Percentiles rank a stretch among this genome's conserved stretches.
Conservation (phyloP, 2,329 filamentous ascomycete species). For the Cryphonectria nitschkei region DNA sequence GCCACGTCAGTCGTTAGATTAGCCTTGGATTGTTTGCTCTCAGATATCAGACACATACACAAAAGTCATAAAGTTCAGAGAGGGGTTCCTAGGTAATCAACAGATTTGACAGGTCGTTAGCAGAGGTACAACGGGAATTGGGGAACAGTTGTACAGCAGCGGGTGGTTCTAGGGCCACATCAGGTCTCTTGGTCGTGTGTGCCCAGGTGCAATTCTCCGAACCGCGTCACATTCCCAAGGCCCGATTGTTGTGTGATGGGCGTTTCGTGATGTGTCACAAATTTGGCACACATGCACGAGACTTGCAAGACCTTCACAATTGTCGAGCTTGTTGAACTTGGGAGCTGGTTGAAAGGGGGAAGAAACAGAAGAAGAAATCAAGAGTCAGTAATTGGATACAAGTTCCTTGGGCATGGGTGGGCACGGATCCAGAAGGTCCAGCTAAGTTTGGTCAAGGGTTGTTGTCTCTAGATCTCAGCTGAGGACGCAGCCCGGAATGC, state of each 20-base stretch:
- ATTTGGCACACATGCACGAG: neutral
- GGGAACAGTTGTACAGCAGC: neutral
- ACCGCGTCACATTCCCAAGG: neutral
- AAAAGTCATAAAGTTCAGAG: too few species aligned
- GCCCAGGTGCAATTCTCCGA: neutral
- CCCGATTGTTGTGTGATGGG: neutral
- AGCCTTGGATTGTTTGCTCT: too few species aligned
- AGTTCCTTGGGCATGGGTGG: neutral
- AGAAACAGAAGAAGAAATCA: too few species aligned
- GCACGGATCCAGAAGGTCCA: neutral
- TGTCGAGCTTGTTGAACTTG: too few species aligned
- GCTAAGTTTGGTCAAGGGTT: constrained; percentile 7
- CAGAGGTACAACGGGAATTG: too few species aligned
- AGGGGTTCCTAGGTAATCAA: neutral
- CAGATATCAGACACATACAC: neutral
- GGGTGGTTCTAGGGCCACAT: neutral
- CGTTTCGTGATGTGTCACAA: neutral
- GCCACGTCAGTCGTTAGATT: too few species aligned
- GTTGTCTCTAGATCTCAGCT: constrained; percentile 2
- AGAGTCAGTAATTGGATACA: neutral
- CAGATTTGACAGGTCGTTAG: neutral
- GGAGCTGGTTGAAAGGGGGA: too few species aligned
- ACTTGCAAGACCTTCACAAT: too few species aligned
- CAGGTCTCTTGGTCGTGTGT: neutral
- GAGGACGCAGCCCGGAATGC: constrained; percentile 15